Evolutionary conservation across 2,329 filamentous ascomycete genomes (phyloP).

Genomic region (Fusarium decemcellulare): DNA sequence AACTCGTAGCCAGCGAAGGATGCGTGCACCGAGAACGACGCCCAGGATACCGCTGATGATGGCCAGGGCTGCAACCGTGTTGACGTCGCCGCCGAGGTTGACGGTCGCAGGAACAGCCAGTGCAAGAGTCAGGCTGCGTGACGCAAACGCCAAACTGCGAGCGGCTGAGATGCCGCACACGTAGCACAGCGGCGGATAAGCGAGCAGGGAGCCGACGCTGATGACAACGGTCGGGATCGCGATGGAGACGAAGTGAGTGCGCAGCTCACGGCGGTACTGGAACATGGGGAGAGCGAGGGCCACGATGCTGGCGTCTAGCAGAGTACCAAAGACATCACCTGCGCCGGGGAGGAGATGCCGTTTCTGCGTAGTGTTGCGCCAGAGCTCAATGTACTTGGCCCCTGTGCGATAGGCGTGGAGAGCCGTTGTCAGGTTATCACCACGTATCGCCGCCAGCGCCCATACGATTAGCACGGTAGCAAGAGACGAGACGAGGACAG

Average conservation of each 20-base stretch:
- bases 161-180: conserved; percentile 67
- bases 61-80: conserved; percentile 69
- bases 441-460: conserved; percentile 63
- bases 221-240: conserved; percentile 66
- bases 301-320: conserved; percentile 72
- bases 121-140: conserved; percentile 70
- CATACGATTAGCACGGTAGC: conserved; percentile 67
- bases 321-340: conserved; percentile 68
- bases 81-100: conserved; percentile 70
- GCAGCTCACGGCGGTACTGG: conserved; percentile 70
- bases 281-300: conserved; percentile 73
- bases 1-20: conserved; percentile 65
- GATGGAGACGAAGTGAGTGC: conserved; percentile 67
- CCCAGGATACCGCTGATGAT: conserved; percentile 73
- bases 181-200: conserved; percentile 69
- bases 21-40: conserved; percentile 65
- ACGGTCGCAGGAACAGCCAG: conserved; percentile 70
- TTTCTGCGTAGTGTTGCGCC: conserved; percentile 52
- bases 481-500: conserved; percentile 69
- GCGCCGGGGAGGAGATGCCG: conserved; percentile 61
- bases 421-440: conserved; percentile 56
- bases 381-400: conserved; percentile 67
- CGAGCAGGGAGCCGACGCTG: conserved; percentile 67
- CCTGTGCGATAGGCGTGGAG: conserved; percentile 66
- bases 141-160: conserved; percentile 68